Percentiles rank a stretch among this genome's conserved stretches.
These are phyloP conservation scores for Orobanche coerulescens DNA, from an alignment of 257 asterid genomes.

Conservation along the genomic window DNA sequence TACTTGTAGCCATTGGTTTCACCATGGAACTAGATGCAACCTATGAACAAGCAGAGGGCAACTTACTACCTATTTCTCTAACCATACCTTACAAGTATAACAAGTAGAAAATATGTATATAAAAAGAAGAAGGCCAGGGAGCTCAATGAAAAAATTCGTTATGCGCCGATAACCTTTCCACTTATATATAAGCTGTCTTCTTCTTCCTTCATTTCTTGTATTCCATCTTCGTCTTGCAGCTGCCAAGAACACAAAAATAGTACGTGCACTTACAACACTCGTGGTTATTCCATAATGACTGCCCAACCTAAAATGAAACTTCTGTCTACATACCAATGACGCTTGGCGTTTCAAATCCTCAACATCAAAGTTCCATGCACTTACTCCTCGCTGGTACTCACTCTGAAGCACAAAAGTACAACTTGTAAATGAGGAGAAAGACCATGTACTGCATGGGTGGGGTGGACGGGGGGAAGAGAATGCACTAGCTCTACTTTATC, in stretches of 20 bases:
- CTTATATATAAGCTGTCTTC: conserved; percentile 34
- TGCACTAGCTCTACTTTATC: background rate
- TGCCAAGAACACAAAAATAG: conserved; percentile 33
- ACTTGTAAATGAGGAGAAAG: conserved; percentile 13
- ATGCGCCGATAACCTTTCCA: conserved; percentile 39
- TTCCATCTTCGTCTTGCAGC: conserved; percentile 84
- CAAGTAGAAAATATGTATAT: conserved; percentile 14
- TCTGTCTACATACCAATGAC: conserved; percentile 55
- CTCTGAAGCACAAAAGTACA: conserved; percentile 49
- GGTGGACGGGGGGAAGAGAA: background rate
- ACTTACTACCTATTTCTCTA: conserved; percentile 13
- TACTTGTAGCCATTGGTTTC: conserved; percentile 29
- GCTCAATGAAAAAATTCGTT: conserved; percentile 5
- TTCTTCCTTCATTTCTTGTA: conserved; percentile 65
- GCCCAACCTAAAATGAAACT: conserved; percentile 8
- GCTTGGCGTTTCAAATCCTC: conserved; percentile 96
- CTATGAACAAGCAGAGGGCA: conserved; percentile 25
- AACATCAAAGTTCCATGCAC: conserved; percentile 97
- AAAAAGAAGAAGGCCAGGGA: background rate
- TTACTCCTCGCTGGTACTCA: conserved; percentile 97
- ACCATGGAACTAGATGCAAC: conserved; percentile 33
- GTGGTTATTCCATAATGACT: background rate
- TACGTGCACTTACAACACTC: conserved; percentile 12
- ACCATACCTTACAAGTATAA: conserved; percentile 8
- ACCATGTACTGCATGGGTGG: background rate